Evolutionary conservation across 1,139 yeast species (phyloP), one percentile per base, ranked within the genome.

Genomic region (Diutina rugosa): DNA sequence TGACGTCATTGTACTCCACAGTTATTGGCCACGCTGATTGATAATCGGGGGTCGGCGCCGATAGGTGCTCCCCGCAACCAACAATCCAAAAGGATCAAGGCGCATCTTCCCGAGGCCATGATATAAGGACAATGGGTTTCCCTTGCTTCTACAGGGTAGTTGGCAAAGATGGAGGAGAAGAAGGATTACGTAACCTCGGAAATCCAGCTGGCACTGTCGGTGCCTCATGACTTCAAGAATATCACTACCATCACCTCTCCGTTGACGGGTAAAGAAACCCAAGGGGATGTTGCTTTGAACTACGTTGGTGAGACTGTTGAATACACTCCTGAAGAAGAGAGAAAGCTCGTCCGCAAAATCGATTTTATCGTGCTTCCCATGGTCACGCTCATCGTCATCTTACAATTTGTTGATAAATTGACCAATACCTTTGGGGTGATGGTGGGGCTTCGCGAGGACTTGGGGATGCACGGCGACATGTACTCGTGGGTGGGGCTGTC

Each of bases 361-460:
- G 59, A 58, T 51, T 26, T 56, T 14, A 55, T 44, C 48, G 44
- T 58, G 38, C 47, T 58, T 18, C 60, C 60, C 8, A 41, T 57
- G 51, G 54, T 58, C 8, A 55, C 57, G 28, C 16, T 48, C 26
- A 46, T 55, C 12, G 57, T 57, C 55, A 55, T 57, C 16, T 41
- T 55, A 5, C 60, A 58, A 46, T 58, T 56, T 48, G 56, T 58
- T 57, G 60, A 57, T 53, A 58, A 58, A 41, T 57, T 61, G 48
- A 55, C 60, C 21, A 61, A 52, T 26, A 55, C 57, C 8, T 58
- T 55, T 51, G 60, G 56, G 9, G 44, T 59, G 7, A 47, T 57
- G 52, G 51, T 57, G 14, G 59, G 58, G 16, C 51, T 58, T 38
- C 41, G 59, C 12, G 46, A 47, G 21, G 60, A 58, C 53, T 55